Evolutionary conservation across 208 protist species (phyloP), one percentile per base, ranked within the genome.

Genomic region (Kentomonas sorsogonicus): DNA sequence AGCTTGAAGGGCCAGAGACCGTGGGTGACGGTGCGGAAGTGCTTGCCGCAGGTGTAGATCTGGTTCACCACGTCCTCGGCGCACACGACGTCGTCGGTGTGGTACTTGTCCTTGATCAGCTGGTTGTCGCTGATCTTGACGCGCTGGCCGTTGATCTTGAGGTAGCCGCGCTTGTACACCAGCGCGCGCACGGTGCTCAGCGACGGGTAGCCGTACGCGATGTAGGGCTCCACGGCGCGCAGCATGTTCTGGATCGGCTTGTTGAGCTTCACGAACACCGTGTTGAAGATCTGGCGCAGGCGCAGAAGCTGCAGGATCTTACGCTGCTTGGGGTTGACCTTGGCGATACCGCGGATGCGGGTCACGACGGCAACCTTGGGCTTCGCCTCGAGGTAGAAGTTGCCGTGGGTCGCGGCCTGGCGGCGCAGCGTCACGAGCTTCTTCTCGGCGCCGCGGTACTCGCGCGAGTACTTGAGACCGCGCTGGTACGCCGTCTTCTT

Each of bases 11-110:
- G 98, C 97, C 97, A 99, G 40, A 99, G 58, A 75, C 98, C 98
- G 63, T 97, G 93, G 76, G 87, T 98, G 40, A 95, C 98, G 60
- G 96, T 70, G 72, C 95, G 98, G 96, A 99, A 99, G 83, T 98
- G 52, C 64, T 96, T 92, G 64, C 98, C 98, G 60, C 86, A 87
- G 63, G 98, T 99, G 95, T 91, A 95, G 83, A 99, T 98, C 91
- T 99, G 97, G 95, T 99, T 97, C 70, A 99, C 94, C 23, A 99
- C 56, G 66, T 99, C 99, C 88, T 99, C 99, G 39, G 97, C 84
- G 72, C 97, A 99, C 46, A 99, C 81, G 58, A 99, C 83, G 53
- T 86, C 89, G 44, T 93, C 68, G 68, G 90, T 81, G 77, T 98
- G 88, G 58, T 99, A 96, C 58, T 74, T 65, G 47, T 96, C 60